Evolutionary conservation across 2,329 filamentous ascomycete species (phyloP), one percentile per base, ranked within the genome.

Genomic region (Mycogone perniciosa): DNA sequence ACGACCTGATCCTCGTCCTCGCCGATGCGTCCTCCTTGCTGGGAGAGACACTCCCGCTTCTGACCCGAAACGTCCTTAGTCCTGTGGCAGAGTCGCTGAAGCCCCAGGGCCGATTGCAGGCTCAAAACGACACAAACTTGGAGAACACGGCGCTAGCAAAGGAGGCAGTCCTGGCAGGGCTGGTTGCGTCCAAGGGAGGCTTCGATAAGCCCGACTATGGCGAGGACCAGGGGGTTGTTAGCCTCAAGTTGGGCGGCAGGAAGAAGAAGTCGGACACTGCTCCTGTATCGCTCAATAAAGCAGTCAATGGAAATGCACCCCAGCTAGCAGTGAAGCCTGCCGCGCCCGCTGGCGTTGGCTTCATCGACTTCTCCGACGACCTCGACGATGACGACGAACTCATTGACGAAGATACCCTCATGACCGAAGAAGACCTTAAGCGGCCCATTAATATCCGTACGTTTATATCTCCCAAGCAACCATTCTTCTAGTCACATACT

Each of bases 361-460:
- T 86, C 57, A 79, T 88, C 30, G 52, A 86, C 61, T 79, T 84
- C 54, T 77, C 76, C 57, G 81, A 86, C 57, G 83, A 88, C 57
- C 74, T 52, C 8, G 46, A 51, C 50, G 79, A 79, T 42, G 86
- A 90, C 60, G 89, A 95, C 57, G 91, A 95, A 50, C 71, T 95
- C 48, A 93, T 99, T 59, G 90, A 97, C 64, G 93, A 97, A 67
- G 86, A 96, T 62, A 84, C 83, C 7, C 75, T 99, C 31, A 75
- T 99, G 60, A 89, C 85, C 3, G 90, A 91, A 62, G 88, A 89
- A 55, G 92, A 99, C 64, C 76, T 93, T 59, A 82, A 82, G 59
- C 78, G 83, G 60, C 86, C 88, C 26, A 79, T 95, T 50, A 81
- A 86, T 57, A 85, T 89, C 60, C 90, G 91, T 96, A 76, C 70